Conservation (phyloP, 2,329 filamentous ascomycete genomes). For the Juglanconis oblonga region DNA sequence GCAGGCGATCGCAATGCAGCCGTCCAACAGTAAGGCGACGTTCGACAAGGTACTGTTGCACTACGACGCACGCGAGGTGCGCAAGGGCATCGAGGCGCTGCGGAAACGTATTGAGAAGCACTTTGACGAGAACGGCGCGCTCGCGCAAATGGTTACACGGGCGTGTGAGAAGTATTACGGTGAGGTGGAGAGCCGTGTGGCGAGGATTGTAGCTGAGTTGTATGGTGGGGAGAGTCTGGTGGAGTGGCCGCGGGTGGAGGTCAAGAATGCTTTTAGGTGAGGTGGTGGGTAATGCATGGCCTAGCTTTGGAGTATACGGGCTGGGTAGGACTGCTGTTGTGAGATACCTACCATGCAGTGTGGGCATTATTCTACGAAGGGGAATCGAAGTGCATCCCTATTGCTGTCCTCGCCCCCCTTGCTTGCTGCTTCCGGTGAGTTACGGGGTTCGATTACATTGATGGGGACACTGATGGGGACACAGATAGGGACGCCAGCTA, state of each 20-base stretch:
- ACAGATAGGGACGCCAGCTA: no score
- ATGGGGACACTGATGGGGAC: no score
- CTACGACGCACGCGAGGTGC: conserved; percentile 81
- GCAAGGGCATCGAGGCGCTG: conserved; percentile 84
- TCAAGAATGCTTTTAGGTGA: conserved; percentile 53
- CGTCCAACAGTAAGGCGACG: conserved; percentile 75
- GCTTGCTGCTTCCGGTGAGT: no score
- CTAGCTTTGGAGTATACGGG: background rate
- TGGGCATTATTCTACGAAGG: background rate
- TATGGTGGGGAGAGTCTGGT: conserved; percentile 64
- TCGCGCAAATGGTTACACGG: conserved; percentile 56
- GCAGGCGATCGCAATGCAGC: conserved; percentile 69
- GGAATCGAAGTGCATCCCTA: background rate
- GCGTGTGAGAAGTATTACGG: conserved; percentile 64
- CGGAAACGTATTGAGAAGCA: conserved; percentile 95
- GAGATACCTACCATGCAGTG: conserved; percentile 2
- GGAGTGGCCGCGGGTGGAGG: conserved; percentile 64
- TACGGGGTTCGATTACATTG: no score
- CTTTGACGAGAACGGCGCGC: conserved; percentile 72
- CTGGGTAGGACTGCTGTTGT: background rate
- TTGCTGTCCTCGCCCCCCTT: background rate
- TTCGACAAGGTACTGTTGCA: conserved; percentile 83
- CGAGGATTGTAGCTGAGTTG: conserved; percentile 57
- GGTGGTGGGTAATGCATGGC: background rate
- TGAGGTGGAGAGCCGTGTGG: conserved; percentile 59